Evolutionary conservation across 2,329 filamentous ascomycete genomes (phyloP).

Genomic region (Falciphora oryzae): DNA sequence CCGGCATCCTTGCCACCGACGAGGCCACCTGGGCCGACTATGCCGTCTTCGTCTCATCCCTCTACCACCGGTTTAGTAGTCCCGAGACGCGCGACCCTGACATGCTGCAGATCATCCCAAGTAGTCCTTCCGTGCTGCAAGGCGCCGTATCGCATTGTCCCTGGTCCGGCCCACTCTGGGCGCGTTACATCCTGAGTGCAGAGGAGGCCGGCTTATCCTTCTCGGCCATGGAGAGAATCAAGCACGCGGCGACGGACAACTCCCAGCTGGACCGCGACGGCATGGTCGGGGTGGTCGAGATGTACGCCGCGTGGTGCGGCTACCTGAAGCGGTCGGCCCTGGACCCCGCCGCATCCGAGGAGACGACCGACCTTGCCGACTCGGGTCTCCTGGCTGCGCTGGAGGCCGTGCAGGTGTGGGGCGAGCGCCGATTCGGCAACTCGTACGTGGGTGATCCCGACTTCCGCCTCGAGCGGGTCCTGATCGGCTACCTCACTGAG

Average conservation of each 20-base stretch:
- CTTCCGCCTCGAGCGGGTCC: constrained; percentile 84
- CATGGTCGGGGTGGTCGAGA: constrained; percentile 81
- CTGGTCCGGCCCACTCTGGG: constrained; percentile 89
- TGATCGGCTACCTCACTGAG: constrained; percentile 86
- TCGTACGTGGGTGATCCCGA: constrained; percentile 80
- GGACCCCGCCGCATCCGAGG: constrained; percentile 64
- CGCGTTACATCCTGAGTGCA: constrained; percentile 76
- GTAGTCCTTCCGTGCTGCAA: constrained; percentile 65
- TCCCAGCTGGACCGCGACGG: constrained; percentile 79
- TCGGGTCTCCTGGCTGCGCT: constrained; percentile 81
- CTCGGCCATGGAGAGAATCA: constrained; percentile 78
- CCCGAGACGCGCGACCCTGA: constrained; percentile 27
- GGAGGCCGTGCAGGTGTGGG: constrained; percentile 77
- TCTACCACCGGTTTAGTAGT: constrained; percentile 29
- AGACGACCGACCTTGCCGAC: constrained; percentile 84
- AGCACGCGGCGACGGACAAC: constrained; percentile 84
- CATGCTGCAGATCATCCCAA: constrained; percentile 32
- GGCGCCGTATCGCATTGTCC: constrained; percentile 86
- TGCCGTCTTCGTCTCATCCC: constrained; percentile 63
- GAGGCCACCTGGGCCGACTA: constrained; percentile 79
- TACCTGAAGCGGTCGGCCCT: constrained; percentile 86
- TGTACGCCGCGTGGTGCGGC: constrained; percentile 91
- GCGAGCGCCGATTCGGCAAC: constrained; percentile 65
- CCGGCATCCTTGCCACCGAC: constrained; percentile 64
- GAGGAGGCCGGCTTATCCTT: constrained; percentile 75